Conservation (phyloP, 345 rosid genomes). For the Erucastrum elatum region DNA sequence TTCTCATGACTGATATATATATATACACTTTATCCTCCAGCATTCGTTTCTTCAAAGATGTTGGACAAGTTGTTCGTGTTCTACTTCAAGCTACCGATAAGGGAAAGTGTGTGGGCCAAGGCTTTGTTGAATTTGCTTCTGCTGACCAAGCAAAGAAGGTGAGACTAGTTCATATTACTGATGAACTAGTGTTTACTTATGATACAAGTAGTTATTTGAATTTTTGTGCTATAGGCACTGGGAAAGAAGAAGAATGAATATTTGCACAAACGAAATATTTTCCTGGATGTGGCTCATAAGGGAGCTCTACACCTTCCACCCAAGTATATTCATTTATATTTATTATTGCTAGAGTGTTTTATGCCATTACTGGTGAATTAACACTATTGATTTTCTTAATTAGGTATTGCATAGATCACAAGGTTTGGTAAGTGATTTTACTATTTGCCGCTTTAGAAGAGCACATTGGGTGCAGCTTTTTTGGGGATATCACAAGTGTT, state of each 20-base stretch:
- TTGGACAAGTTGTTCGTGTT: conserved; percentile 2
- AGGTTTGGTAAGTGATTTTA: background rate
- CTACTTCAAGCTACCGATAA: background rate
- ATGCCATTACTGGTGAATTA: background rate
- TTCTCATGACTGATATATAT: background rate
- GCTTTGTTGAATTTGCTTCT: background rate
- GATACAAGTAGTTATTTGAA: background rate
- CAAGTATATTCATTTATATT: background rate
- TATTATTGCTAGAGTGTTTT: background rate
- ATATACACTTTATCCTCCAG: background rate
- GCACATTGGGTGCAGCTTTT: background rate
- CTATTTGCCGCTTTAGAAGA: background rate
- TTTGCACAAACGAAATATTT: background rate
- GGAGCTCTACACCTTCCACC: background rate
- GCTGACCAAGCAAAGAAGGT: background rate
- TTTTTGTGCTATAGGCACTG: background rate
- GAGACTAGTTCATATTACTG: background rate
- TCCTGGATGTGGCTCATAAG: background rate
- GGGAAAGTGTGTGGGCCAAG: no score
- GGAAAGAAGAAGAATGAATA: background rate
- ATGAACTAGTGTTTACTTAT: background rate
- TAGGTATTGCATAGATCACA: background rate
- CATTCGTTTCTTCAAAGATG: background rate
- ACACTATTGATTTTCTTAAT: background rate
- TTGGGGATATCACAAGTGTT: background rate